These are phyloP conservation scores for Quercus suber DNA, from an alignment of 306 rosid genomes.

Conservation along the genomic window DNA sequence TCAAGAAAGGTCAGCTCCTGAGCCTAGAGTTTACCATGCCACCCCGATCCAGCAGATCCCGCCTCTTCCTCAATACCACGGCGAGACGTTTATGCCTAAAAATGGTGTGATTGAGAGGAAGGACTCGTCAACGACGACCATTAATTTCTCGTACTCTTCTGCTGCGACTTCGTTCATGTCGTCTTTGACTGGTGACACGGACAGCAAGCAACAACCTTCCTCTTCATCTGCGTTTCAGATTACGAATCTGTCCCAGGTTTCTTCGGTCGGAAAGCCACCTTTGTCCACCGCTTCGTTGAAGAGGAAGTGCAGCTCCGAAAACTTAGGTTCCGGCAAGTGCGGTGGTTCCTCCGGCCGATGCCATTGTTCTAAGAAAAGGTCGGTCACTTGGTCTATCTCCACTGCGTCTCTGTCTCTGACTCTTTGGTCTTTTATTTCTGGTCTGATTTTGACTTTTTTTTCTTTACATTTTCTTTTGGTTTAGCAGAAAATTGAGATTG, in stretches of 20 bases:
- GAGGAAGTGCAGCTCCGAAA: conserved; percentile 80
- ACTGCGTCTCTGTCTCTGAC: neutral
- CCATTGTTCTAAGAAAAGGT: conserved; percentile 89
- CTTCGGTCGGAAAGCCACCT: conserved; percentile 72
- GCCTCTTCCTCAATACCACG: conserved; percentile 12
- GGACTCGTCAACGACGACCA: conserved; percentile 51
- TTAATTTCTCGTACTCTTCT: conserved; percentile 58
- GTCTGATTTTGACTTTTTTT: neutral
- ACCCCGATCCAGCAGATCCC: conserved; percentile 91
- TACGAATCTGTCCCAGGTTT: conserved; percentile 57
- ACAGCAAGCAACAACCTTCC: conserved; percentile 42
- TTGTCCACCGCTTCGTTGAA: conserved; percentile 62
- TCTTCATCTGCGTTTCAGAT: conserved; percentile 64
- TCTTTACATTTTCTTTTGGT: neutral
- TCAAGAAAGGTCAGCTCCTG: neutral
- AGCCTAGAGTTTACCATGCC: conserved; percentile 36
- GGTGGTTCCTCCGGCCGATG: conserved; percentile 63
- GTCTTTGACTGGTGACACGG: conserved; percentile 68
- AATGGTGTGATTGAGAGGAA: conserved; percentile 26
- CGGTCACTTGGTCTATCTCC: neutral
- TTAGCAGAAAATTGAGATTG: conserved; percentile 55
- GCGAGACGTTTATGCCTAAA: conserved; percentile 14
- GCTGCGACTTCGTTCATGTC: conserved; percentile 58
- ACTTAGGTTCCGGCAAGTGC: conserved; percentile 65
- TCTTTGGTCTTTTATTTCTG: neutral